Evolutionary conservation across 2,329 filamentous ascomycete species (phyloP).

Genomic region (Bipolaris sorokiniana): DNA sequence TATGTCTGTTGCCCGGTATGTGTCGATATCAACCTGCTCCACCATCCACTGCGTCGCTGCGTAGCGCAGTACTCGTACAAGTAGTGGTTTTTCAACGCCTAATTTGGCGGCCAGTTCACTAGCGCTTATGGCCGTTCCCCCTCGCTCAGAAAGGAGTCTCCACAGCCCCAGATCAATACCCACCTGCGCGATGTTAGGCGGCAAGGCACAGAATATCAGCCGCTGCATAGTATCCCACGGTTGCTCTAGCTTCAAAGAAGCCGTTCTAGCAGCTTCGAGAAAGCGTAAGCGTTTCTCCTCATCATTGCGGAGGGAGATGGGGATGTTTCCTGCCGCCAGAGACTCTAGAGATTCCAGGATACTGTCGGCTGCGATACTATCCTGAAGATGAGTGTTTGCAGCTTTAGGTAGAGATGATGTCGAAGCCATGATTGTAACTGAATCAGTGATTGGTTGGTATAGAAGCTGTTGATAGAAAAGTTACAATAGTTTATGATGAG

Average conservation of each 20-base stretch:
- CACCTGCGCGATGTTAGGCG: slow-evolving; percentile 9
- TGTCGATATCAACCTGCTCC: slow-evolving; percentile 9
- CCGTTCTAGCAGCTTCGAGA: slow-evolving; percentile 1
- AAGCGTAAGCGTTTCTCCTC: no score
- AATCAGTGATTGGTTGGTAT: no score
- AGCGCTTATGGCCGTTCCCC: slow-evolving; percentile 3
- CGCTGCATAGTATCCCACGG: slow-evolving; percentile 13
- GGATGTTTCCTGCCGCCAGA: no score
- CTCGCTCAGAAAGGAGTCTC: slow-evolving; percentile 1
- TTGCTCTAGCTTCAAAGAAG: slow-evolving; percentile 9
- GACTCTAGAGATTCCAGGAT: no score
- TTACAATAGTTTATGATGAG: no score
- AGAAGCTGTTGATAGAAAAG: no score
- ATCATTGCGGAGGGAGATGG: no score
- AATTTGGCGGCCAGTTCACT: slow-evolving; percentile 5
- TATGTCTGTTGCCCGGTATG: slow-evolving; percentile 4
- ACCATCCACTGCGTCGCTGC: slow-evolving; percentile 14
- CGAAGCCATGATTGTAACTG: no score
- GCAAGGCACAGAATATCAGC: slow-evolving; percentile 6
- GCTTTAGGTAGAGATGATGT: no score
- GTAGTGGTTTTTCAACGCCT: slow-evolving; percentile 4
- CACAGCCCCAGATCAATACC: slow-evolving; percentile 10
- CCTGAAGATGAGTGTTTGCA: no score
- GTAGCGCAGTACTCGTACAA: slow-evolving; percentile 7
- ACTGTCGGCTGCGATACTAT: no score